Conservation (phyloP, 352 stramenopile genomes). For the Pythium apleroticum region DNA sequence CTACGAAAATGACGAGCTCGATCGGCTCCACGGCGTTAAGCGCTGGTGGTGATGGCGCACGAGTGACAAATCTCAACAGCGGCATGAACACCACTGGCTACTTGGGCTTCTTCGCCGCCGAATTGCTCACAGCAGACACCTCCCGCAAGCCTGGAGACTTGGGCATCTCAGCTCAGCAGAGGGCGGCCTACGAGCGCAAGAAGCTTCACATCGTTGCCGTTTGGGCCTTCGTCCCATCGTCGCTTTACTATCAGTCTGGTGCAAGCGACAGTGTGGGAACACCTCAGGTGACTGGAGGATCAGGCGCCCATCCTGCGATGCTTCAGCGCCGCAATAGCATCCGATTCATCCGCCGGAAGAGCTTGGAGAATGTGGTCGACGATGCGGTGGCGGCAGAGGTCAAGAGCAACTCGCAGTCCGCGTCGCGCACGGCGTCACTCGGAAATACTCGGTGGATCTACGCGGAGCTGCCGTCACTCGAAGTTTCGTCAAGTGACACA, state of each 20-base stretch:
- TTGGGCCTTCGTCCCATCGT: slow-evolving; percentile 32
- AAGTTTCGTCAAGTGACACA: slow-evolving; percentile 30
- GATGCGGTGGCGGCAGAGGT: background rate
- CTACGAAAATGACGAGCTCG: slow-evolving; percentile 1
- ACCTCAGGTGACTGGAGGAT: background rate
- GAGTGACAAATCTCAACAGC: slow-evolving; percentile 20
- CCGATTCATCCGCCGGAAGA: slow-evolving; percentile 27
- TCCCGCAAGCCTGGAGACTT: slow-evolving; percentile 4
- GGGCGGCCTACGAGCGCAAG: slow-evolving; percentile 14
- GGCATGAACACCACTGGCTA: slow-evolving; percentile 14
- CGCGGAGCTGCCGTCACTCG: slow-evolving; percentile 33
- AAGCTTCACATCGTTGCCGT: slow-evolving; percentile 16
- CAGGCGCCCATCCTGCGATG: background rate
- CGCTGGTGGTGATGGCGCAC: background rate
- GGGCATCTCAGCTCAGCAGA: slow-evolving; percentile 17
- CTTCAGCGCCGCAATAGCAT: slow-evolving; percentile 25
- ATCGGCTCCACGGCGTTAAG: slow-evolving; percentile 6
- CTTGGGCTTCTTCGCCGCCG: slow-evolving; percentile 17
- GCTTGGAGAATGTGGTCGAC: slow-evolving; percentile 18
- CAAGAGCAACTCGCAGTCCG: background rate
- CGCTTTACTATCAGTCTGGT: slow-evolving; percentile 30
- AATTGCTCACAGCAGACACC: slow-evolving; percentile 3
- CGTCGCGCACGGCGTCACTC: slow-evolving; percentile 8
- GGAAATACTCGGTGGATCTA: slow-evolving; percentile 44
- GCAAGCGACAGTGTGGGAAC: background rate